phyloP scores from a whole-genome alignment of 768 basidiomycete species.

The Boletus vinaceobasis region DNA sequence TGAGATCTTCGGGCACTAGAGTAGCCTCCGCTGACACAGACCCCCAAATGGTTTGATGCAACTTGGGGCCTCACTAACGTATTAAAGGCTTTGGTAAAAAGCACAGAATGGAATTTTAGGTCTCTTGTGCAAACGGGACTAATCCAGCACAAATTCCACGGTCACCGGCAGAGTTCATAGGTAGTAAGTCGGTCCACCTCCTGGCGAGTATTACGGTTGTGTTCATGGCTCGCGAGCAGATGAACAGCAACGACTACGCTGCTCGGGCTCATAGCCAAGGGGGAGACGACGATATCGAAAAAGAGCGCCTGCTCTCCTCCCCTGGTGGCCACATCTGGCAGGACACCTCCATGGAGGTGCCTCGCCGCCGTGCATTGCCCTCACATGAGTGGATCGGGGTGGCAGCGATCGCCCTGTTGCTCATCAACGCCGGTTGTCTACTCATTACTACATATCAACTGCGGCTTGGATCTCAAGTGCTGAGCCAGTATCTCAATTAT shows the following conservation, averaged over 20 bases:
- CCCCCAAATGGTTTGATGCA: too few species aligned
- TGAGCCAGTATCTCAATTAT: constrained; percentile 18
- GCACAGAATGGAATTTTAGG: too few species aligned
- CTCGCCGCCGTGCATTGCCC: background rate
- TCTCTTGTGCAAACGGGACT: too few species aligned
- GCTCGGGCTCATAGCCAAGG: constrained; percentile 6
- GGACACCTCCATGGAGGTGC: constrained; percentile 2
- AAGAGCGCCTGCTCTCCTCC: constrained; percentile 11
- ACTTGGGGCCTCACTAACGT: too few species aligned
- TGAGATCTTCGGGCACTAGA: too few species aligned
- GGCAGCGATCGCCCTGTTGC: constrained; percentile 20
- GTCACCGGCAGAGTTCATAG: background rate
- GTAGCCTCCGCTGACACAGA: too few species aligned
- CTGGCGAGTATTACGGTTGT: background rate
- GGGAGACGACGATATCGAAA: too few species aligned
- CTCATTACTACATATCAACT: constrained; percentile 16
- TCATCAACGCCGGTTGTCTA: constrained; percentile 24
- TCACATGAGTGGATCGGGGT: constrained; percentile 11
- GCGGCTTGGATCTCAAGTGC: constrained; percentile 10
- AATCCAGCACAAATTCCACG: background rate
- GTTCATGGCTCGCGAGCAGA: constrained; percentile 11
- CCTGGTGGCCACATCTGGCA: background rate
- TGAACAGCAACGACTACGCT: constrained; percentile 13
- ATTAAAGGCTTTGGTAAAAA: too few species aligned
- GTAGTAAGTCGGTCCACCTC: background rate